Evolutionary conservation across 176 grass and related monocot species (phyloP).

Genomic region (Eragrostis curvula): DNA sequence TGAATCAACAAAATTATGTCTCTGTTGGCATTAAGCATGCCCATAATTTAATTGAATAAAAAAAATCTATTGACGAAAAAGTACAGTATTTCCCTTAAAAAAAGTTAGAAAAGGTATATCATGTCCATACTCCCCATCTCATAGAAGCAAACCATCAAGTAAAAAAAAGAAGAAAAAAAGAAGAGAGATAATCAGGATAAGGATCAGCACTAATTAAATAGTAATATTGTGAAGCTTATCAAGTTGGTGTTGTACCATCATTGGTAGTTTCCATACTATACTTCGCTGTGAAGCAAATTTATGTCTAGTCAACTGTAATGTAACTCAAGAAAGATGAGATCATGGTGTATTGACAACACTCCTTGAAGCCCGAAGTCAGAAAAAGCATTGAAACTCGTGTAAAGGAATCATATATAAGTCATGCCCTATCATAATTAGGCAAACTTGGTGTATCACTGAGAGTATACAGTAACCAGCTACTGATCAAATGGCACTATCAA

Average conservation of each 20-base stretch:
- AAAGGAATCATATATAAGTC: background rate
- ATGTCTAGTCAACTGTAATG: conserved; percentile 5
- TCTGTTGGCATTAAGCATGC: background rate
- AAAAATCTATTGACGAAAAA: background rate
- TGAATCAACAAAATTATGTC: background rate
- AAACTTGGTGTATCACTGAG: no score
- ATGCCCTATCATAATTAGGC: background rate
- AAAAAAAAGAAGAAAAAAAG: conserved; percentile 1
- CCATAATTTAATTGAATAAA: conserved; percentile 8
- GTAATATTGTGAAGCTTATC: conserved; percentile 16
- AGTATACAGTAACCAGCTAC: no score
- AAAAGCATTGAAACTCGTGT: background rate
- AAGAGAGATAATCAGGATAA: background rate
- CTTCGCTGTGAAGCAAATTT: conserved; percentile 25
- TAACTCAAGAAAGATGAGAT: conserved; percentile 36
- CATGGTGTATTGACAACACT: background rate
- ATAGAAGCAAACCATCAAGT: conserved; percentile 3
- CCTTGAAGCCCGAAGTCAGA: background rate
- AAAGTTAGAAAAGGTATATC: background rate
- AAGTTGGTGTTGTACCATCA: conserved; percentile 10
- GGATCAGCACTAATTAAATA: background rate
- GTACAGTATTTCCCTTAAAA: background rate
- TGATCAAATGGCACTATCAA: no score
- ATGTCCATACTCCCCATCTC: background rate
- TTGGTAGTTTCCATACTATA: background rate